Conservation (phyloP, 2,329 filamentous ascomycete species). For the Teratosphaeria nubilosa region DNA sequence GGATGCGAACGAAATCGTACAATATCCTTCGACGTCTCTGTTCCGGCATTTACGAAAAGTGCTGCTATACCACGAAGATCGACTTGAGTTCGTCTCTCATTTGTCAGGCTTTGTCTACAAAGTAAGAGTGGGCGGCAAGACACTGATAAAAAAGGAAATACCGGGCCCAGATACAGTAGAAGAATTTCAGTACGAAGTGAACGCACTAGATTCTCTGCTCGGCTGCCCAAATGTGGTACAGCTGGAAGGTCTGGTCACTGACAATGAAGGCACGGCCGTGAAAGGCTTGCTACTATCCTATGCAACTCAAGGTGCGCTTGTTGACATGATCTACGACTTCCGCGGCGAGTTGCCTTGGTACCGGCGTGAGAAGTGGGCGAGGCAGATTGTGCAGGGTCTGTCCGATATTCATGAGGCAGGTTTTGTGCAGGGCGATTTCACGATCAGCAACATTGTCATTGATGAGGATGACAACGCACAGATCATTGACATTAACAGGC, state of each 20-base stretch:
- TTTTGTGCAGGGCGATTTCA: slow-evolving; percentile 96
- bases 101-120: slow-evolving; percentile 97
- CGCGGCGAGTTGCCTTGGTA: slow-evolving; percentile 56
- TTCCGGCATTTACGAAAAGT: slow-evolving; percentile 56
- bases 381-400: slow-evolving; percentile 79
- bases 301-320: slow-evolving; percentile 74
- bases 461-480: slow-evolving; percentile 75
- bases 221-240: slow-evolving; percentile 69
- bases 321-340: slow-evolving; percentile 81
- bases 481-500: slow-evolving; percentile 95
- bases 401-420: slow-evolving; percentile 91
- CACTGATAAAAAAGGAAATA: slow-evolving; percentile 95
- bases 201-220: slow-evolving; percentile 71
- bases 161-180: slow-evolving; percentile 91
- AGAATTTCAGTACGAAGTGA: slow-evolving; percentile 95
- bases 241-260: slow-evolving; percentile 79
- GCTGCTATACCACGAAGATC: slow-evolving; percentile 55
- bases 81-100: slow-evolving; percentile 79
- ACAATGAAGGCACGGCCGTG: slow-evolving; percentile 61
- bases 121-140: slow-evolving; percentile 56
- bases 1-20: slow-evolving; percentile 88
- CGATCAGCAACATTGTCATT: slow-evolving; percentile 92
- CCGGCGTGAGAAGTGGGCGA: slow-evolving; percentile 75
- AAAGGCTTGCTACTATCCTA: slow-evolving; percentile 86
- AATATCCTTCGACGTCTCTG: slow-evolving; percentile 64